Evolutionary conservation across 2,329 filamentous ascomycete genomes (phyloP), one percentile per base, ranked within the genome.

Genomic region (Penicillium corylophilum): DNA sequence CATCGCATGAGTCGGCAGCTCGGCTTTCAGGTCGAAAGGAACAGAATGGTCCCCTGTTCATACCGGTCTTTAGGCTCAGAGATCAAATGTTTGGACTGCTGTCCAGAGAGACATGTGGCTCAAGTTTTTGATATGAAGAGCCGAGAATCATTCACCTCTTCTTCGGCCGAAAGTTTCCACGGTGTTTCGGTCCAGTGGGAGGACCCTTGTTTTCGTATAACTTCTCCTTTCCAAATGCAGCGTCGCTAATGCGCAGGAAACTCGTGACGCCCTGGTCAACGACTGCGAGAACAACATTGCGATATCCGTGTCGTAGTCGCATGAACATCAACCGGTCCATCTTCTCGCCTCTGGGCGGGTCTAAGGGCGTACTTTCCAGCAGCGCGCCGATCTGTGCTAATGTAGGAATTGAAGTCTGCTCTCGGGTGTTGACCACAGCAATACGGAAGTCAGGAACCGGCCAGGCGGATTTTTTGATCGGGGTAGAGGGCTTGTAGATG

Each of bases 191-290:
- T 0, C 68, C 67, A n/a, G 55, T 56, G 10, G 61, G 55, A 16
- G 53, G 49, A 41, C 61, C 61, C 43, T 64, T 64, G 23, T 65
- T 59, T 64, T 86, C 83, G 63, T 84, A 90, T 33, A 96, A 65
- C 69, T 75, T 83, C 71, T 95, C 90, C 56, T 84, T 81, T 0
- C 80, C 86, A 72, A 96, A 96, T 1, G 86, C 86, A 10, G 85
- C 85, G 75, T 97, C 91, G 1, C 82, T 84, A 52, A 96, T 80
- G 22, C 89, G 79, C 64, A 96, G 78, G 68, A 93, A 97, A 69
- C 93, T 97, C 41, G 92, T 87, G 20, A 97, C 80, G 0, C 94
- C 94, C 56, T 90, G 83, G 68, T 97, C 94, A 29, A 96, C 91
- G 2, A 97, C 82, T 0, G 92, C 94, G 22, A 99, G 70, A 29